Evolutionary conservation across 139 green algal genomes (phyloP).

Genomic region (Micractinium sp.): DNA sequence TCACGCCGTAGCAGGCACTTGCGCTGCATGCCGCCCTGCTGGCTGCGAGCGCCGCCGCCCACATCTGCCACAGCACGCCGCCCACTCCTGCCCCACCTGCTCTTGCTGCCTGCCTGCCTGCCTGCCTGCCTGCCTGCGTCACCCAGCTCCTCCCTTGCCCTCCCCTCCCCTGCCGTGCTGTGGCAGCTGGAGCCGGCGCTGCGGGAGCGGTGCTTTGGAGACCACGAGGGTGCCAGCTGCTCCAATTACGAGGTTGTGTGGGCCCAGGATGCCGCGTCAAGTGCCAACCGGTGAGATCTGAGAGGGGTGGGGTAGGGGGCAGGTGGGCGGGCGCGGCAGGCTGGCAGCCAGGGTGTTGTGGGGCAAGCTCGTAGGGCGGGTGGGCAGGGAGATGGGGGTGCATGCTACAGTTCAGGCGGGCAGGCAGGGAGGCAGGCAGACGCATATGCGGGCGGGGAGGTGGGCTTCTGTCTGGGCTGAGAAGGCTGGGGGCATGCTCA

Average conservation of each 20-base stretch:
- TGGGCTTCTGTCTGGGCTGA: too few relatives aligned
- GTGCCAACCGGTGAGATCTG: not conserved
- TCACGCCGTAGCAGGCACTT: too few relatives aligned
- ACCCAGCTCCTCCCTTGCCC: too few relatives aligned
- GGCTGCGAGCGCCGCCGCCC: too few relatives aligned
- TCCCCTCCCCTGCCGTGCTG: not conserved
- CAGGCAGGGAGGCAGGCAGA: too few relatives aligned
- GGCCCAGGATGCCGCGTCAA: conserved; percentile 50
- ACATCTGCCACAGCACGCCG: not conserved
- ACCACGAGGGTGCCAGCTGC: conserved; percentile 50
- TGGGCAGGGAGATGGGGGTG: too few relatives aligned
- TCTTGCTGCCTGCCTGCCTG: not conserved
- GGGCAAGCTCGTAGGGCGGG: too few relatives aligned
- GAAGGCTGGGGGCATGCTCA: too few relatives aligned
- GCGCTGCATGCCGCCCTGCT: not conserved
- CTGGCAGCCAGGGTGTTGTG: not conserved
- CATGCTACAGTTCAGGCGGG: too few relatives aligned
- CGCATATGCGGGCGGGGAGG: too few relatives aligned
- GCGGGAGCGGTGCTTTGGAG: conserved; percentile 64
- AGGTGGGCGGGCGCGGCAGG: not conserved
- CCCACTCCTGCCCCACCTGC: not conserved
- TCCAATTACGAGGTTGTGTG: conserved; percentile 55
- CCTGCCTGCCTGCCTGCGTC: not conserved
- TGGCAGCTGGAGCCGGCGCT: conserved; percentile 45
- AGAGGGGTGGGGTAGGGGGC: too few relatives aligned